These are phyloP conservation scores for Primulina huaijiensis DNA, from an alignment of 257 asterid genomes.

Conservation along the genomic window DNA sequence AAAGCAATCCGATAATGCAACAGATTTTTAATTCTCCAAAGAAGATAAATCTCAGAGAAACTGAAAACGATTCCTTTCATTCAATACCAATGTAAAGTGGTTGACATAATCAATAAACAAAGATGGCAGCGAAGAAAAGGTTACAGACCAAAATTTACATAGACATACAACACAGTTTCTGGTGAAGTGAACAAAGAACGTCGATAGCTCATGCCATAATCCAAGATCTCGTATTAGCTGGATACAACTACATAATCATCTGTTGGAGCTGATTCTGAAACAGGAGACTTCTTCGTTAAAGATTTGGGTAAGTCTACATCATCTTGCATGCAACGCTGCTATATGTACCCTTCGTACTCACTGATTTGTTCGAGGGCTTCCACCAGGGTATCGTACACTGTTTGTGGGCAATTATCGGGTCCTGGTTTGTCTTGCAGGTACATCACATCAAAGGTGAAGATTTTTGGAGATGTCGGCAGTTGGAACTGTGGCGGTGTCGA, in stretches of 20 bases:
- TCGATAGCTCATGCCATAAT: neutral
- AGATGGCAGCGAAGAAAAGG: neutral
- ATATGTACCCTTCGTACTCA: constrained; percentile 80
- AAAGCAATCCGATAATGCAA: neutral
- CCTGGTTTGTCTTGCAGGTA: constrained; percentile 97
- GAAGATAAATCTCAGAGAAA: neutral
- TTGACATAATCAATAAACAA: constrained; percentile 19
- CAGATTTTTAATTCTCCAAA: neutral
- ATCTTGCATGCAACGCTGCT: constrained; percentile 83
- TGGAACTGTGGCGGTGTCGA: constrained; percentile 64
- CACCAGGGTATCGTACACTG: constrained; percentile 78
- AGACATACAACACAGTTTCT: constrained; percentile 18
- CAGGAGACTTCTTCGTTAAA: constrained; percentile 51
- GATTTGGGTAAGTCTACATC: constrained; percentile 74
- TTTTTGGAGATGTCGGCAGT: constrained; percentile 56
- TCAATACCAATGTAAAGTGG: constrained; percentile 16
- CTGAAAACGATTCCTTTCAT: neutral
- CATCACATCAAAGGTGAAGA: constrained; percentile 83
- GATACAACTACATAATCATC: constrained; percentile 47
- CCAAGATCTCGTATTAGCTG: constrained; percentile 37
- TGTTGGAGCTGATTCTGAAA: constrained; percentile 36
- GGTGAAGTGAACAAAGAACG: neutral
- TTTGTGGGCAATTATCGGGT: constrained; percentile 89
- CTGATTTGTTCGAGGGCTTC: constrained; percentile 82
- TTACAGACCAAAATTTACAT: constrained; percentile 8